A percentile compares a stretch with the other conserved stretches of the same genome.
Evolutionary conservation across 805 yeast species (phyloP).

Genomic region (Wickerhamiella brachini): DNA sequence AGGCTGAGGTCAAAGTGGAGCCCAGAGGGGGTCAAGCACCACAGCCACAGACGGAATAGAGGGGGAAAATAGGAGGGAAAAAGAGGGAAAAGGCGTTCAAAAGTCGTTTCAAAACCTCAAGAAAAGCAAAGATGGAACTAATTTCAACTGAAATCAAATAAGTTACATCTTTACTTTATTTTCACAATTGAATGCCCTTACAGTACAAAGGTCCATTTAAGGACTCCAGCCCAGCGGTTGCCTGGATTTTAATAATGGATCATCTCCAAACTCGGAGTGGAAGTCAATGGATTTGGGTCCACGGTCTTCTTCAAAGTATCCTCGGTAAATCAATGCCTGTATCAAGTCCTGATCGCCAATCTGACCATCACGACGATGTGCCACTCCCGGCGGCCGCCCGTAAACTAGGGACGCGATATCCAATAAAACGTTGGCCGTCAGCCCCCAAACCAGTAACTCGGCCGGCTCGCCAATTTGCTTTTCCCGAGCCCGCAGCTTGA

Average conservation of each 20-base stretch:
- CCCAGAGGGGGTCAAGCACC: too few relatives aligned
- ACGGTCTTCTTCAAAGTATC: background rate
- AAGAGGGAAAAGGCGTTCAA: too few relatives aligned
- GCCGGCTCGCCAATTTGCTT: conserved; percentile 22
- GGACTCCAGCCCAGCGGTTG: background rate
- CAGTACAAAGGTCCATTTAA: too few relatives aligned
- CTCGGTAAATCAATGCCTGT: conserved; percentile 12
- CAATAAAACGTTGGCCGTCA: conserved; percentile 29
- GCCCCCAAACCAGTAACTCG: conserved; percentile 28
- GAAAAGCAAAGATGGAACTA: too few relatives aligned
- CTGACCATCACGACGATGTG: conserved; percentile 17
- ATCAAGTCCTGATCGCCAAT: conserved; percentile 23
- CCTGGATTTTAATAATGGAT: background rate
- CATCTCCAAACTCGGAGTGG: background rate
- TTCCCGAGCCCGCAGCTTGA: conserved; percentile 16
- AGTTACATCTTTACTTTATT: too few relatives aligned
- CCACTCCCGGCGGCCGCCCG: conserved; percentile 23
- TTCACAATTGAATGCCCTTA: too few relatives aligned
- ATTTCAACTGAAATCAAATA: too few relatives aligned
- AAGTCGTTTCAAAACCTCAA: too few relatives aligned
- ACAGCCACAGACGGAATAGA: too few relatives aligned
- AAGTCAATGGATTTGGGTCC: background rate
- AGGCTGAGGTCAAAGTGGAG: too few relatives aligned
- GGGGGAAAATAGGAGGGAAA: too few relatives aligned
- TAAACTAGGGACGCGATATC: conserved; percentile 27